A percentile compares a stretch with the other conserved stretches of the same genome.
Evolutionary conservation across 345 rosid genomes (phyloP).

Genomic region (Euphorbia peplus): DNA sequence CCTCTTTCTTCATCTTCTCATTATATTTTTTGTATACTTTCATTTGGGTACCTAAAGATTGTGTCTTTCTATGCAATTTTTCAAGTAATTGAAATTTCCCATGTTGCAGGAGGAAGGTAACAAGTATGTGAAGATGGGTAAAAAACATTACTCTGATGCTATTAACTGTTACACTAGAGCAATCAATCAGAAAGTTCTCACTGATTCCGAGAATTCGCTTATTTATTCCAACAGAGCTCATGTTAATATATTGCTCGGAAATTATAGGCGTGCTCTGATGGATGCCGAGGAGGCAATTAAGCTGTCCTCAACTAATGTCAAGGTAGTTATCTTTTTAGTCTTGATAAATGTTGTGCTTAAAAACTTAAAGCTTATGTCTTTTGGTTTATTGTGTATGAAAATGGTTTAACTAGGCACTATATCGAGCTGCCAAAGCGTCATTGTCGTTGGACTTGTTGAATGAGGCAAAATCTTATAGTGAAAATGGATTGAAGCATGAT

Average conservation of each 20-base stretch:
- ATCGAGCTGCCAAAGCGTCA: slow-evolving; percentile 90
- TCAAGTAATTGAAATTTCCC: not conserved
- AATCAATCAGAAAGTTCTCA: slow-evolving; percentile 58
- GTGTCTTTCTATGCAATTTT: not conserved
- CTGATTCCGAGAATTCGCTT: slow-evolving; percentile 55
- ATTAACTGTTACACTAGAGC: slow-evolving; percentile 79
- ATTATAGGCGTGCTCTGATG: slow-evolving; percentile 64
- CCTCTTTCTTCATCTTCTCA: slow-evolving; percentile 7
- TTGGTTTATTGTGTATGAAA: not conserved
- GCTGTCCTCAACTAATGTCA: slow-evolving; percentile 50
- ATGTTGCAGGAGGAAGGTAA: slow-evolving; percentile 74
- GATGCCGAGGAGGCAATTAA: slow-evolving; percentile 78
- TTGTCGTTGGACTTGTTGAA: slow-evolving; percentile 50
- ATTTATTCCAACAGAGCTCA: slow-evolving; percentile 81
- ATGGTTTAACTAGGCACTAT: slow-evolving; percentile 50
- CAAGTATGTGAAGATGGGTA: slow-evolving; percentile 81
- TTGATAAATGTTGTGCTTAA: not conserved
- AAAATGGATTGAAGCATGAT: slow-evolving; percentile 56
- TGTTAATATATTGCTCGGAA: slow-evolving; percentile 78
- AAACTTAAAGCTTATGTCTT: not conserved
- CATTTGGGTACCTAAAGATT: not conserved
- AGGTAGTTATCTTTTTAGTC: slow-evolving; percentile 39
- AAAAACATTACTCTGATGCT: slow-evolving; percentile 75
- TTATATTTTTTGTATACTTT: no score
- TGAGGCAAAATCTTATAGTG: slow-evolving; percentile 57